Base-by-base conservation (phyloP, 2,329 filamentous ascomycete genomes). In the Fusarium sp. region DNA sequence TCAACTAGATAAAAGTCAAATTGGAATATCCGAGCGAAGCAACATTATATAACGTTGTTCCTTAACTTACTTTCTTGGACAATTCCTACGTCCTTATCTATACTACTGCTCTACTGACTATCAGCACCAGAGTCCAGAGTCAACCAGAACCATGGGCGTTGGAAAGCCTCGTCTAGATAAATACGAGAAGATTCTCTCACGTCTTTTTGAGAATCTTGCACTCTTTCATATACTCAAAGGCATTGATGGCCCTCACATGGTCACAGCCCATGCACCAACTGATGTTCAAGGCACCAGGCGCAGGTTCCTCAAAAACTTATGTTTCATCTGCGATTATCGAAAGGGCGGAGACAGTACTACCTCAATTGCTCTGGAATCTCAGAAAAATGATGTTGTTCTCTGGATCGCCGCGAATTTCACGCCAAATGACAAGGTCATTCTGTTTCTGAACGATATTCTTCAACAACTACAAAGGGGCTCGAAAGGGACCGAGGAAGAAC, bases 271-370 rank as follows among this genome's bases (percentile, higher is more conserved):
- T 44, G 33, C 39, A 18, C 49, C 55, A 4, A 41, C 61, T 6
- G 58, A 41, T 22, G 11, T 65, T n/a, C 50, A 58, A 14, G 61
- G 61, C 18, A 53, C 46, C 10, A 45, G 72, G 11, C 73, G 71
- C 7, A 70, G 79, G 4, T 82, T 86, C 31, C 75, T 84, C 1
- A 76, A 80, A 7, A 81, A 82, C 33, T 72, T 87, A 3, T 79
- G 83, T 13, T 85, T 83, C 70, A 70, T 87, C 11, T 86, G 84
- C 66, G 86, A 87, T 60, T 81, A 81, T 52, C 68, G 77, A 1
- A 87, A 86, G 67, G 85, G 86, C 0, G 86, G 86, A 5, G 70
- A 77, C 5, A 81, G 81, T 1, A 83, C 82, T n/a, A 83, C 86
- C 1, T 81, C 86, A 0, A 81, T 87, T 31, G 84, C 80, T 0